Evolutionary conservation across 2,329 filamentous ascomycete species (phyloP).

Genomic region (Canariomyces notabilis): DNA sequence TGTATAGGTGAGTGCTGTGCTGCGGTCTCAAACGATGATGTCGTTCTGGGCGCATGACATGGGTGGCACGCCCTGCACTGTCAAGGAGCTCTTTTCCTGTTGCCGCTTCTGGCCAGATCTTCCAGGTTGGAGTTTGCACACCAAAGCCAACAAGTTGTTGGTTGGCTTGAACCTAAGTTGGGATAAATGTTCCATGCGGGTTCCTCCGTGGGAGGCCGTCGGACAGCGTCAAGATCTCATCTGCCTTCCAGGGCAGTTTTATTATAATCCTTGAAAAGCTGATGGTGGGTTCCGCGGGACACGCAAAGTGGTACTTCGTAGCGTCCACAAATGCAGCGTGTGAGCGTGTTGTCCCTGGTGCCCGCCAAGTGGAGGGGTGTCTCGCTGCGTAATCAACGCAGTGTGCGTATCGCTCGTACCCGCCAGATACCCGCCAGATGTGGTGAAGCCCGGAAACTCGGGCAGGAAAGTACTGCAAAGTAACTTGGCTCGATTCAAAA

Average conservation of each 20-base stretch:
- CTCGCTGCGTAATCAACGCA: conserved; percentile 11
- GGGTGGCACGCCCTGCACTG: conserved; percentile 10
- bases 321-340: too few relatives aligned
- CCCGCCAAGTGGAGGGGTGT: conserved; percentile 11
- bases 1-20: too few relatives aligned
- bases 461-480: conserved; percentile 10
- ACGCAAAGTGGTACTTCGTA: too few relatives aligned
- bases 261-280: conserved; percentile 3
- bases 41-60: conserved; percentile 9
- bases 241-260: background rate
- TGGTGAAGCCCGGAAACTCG: conserved; percentile 16
- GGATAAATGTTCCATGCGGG: too few relatives aligned
- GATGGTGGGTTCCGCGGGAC: conserved; percentile 1
- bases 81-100: conserved; percentile 4
- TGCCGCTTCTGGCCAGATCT: background rate
- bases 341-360: background rate
- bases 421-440: conserved; percentile 2
- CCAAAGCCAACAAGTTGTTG: too few relatives aligned
- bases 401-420: conserved; percentile 9
- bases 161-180: too few relatives aligned
- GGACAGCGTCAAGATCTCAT: background rate
- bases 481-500: conserved; percentile 8
- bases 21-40: conserved; percentile 3
- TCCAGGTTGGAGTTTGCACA: background rate
- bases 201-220: background rate